Conservation (phyloP, 2,329 filamentous ascomycete genomes). For the Pseudohalonectria lignicola region DNA sequence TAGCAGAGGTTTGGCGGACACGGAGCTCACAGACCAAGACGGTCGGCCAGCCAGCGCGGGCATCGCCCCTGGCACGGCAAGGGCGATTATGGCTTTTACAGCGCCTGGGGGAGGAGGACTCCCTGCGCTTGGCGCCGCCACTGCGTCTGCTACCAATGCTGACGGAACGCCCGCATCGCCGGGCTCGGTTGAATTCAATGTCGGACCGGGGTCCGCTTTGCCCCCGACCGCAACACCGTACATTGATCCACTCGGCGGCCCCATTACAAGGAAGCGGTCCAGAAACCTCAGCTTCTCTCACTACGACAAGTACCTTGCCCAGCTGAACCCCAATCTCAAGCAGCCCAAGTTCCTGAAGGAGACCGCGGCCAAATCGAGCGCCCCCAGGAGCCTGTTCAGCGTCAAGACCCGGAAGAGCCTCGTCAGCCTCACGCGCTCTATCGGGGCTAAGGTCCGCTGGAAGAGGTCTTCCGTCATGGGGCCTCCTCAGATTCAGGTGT, state of each 20-base stretch:
- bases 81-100: too few relatives aligned
- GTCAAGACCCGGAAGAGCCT: constrained; percentile 32
- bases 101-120: too few relatives aligned
- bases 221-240: too few relatives aligned
- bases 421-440: constrained; percentile 30
- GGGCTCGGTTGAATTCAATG: too few relatives aligned
- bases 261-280: constrained; percentile 26
- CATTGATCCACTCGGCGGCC: constrained; percentile 24
- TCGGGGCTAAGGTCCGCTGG: constrained; percentile 30
- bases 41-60: neutral
- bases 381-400: constrained; percentile 29
- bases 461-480: constrained; percentile 23
- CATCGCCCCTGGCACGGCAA: neutral
- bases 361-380: constrained; percentile 14
- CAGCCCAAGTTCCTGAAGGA: constrained; percentile 27
- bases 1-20: neutral
- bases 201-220: too few relatives aligned
- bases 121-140: too few relatives aligned
- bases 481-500: constrained; percentile 3
- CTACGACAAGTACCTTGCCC: constrained; percentile 39
- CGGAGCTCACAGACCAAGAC: neutral
- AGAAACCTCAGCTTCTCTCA: constrained; percentile 33
- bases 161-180: neutral
- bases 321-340: constrained; percentile 29
- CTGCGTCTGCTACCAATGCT: too few relatives aligned